Evolutionary conservation across 192 early-diverging fungal species (phyloP), one percentile per base, ranked within the genome.

Genomic region (Geosiphon pyriformis): DNA sequence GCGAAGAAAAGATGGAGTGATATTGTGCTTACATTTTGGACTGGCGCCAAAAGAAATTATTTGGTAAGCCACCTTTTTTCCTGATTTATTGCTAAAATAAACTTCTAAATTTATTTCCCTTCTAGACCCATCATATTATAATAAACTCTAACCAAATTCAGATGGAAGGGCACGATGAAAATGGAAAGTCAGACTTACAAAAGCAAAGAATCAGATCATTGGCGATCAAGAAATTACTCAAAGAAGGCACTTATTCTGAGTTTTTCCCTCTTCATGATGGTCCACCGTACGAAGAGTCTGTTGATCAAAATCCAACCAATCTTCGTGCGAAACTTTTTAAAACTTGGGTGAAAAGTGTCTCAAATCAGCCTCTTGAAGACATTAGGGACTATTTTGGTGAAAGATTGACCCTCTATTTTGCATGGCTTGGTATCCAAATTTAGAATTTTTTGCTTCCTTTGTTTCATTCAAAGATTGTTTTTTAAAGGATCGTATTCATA

Each of bases 361-460:
- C 27, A n/a, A 17, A 54, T 0, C 81, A 83, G 52, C 82, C 82
- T 1, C 20, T 83, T 15, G 72, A 76, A 20, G 71, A 81, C 23
- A 76, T 84, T 33, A 71, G 77, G 35, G 65, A 61, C n/a, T 90
- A 90, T 66, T 88, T 83, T 65, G 88, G 88, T n/a, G 88, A 90
- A 72, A 76, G 80, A 59, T 73, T 85, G 52, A 86, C 82, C 11
- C 74, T 85, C 1, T 90, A 88, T 51, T 87, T 90, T 74, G 80
- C 84, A 25, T 90, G 84, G 82, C 68, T 88, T 34, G 82, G 82
- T 65, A 59, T 35, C 50, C 49, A 27, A 54, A 18, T 46, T 18
- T 27, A 46, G 3, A 26, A 29, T 70, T 54, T 20, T 2, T 20
- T 17, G 54, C 10, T 48, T 68, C 35, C 32, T 32, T 63, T 30